A percentile compares a stretch with the other conserved stretches of the same genome.
These are phyloP conservation scores for Fomitopsis pinicola DNA, from an alignment of 1,284 basidiomycete genomes.

Conservation along the genomic window DNA sequence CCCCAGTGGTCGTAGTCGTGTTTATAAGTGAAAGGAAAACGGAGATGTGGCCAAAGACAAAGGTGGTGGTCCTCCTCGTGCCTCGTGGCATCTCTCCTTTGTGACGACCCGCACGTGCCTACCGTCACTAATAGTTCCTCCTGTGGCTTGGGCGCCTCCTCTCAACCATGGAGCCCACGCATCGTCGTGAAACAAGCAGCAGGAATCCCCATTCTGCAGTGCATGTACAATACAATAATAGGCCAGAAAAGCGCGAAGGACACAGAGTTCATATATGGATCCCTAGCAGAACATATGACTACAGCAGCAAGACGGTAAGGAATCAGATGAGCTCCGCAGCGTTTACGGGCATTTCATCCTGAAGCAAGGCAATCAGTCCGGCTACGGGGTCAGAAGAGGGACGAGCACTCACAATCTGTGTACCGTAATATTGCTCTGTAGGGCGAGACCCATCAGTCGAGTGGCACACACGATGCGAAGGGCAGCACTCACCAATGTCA, in stretches of 20 bases:
- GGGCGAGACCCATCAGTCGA: slow-evolving; percentile 12
- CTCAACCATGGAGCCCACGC: not conserved
- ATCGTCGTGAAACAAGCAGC: not conserved
- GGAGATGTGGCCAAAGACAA: slow-evolving; percentile 1
- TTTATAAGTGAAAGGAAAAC: not conserved
- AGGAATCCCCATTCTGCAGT: not conserved
- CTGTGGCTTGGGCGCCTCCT: too few species aligned
- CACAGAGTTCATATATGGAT: slow-evolving; percentile 8
- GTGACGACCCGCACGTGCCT: not conserved
- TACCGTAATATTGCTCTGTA: slow-evolving; percentile 82
- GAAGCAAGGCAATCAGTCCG: slow-evolving; percentile 17
- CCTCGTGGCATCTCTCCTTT: not conserved
- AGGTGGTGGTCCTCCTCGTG: not conserved
- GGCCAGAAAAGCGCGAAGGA: not conserved
- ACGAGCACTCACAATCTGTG: slow-evolving; percentile 67
- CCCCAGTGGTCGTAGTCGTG: not conserved
- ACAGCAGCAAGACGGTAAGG: slow-evolving; percentile 33
- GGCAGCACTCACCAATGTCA: slow-evolving; percentile 69
- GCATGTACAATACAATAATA: slow-evolving; percentile 3
- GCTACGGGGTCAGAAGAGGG: slow-evolving; percentile 7
- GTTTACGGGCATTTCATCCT: slow-evolving; percentile 95
- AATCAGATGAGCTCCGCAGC: slow-evolving; percentile 79
- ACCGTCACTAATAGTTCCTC: not conserved
- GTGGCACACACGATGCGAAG: not conserved
- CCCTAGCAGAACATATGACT: slow-evolving; percentile 31